Conservation (phyloP, 208 protist genomes). For the Wallacemonas sp. region DNA sequence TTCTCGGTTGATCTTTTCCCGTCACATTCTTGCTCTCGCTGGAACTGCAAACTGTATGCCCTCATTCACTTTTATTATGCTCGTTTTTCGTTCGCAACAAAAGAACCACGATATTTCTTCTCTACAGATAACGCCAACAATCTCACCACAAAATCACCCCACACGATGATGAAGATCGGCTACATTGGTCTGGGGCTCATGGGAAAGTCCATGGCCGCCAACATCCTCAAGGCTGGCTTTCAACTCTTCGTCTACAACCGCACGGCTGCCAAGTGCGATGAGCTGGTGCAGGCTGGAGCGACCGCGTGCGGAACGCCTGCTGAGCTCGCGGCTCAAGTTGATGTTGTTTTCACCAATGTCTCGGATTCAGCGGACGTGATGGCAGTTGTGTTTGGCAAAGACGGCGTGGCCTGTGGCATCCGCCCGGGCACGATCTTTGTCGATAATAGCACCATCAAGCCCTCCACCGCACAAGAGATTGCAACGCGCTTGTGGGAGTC, state of each 20-base stretch:
- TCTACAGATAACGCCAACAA: too few species aligned
- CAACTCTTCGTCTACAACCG: conserved; percentile 86
- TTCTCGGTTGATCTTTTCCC: too few species aligned
- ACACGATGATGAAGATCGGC: conserved; percentile 62
- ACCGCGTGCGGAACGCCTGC: conserved; percentile 61
- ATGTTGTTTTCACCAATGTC: conserved; percentile 94
- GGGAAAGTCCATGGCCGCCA: conserved; percentile 91
- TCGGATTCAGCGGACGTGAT: conserved; percentile 91
- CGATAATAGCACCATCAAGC: conserved; percentile 96
- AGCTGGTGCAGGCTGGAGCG: conserved; percentile 79
- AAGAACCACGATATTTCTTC: too few species aligned
- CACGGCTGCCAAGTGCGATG: conserved; percentile 75
- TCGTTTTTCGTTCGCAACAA: too few species aligned
- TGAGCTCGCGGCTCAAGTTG: conserved; percentile 74
- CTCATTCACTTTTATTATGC: too few species aligned
- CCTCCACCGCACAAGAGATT: conserved; percentile 90
- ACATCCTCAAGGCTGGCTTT: conserved; percentile 91
- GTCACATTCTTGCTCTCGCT: too few species aligned
- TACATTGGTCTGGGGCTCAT: conserved; percentile 95
- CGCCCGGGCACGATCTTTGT: conserved; percentile 77
- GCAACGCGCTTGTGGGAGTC: conserved; percentile 69
- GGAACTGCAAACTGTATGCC: too few species aligned
- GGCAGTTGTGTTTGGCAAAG: conserved; percentile 78
- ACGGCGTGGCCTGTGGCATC: conserved; percentile 83
- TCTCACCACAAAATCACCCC: not conserved